Evolutionary conservation across 805 yeast species (phyloP).

Genomic region (Cyberlindnera bimundalis): DNA sequence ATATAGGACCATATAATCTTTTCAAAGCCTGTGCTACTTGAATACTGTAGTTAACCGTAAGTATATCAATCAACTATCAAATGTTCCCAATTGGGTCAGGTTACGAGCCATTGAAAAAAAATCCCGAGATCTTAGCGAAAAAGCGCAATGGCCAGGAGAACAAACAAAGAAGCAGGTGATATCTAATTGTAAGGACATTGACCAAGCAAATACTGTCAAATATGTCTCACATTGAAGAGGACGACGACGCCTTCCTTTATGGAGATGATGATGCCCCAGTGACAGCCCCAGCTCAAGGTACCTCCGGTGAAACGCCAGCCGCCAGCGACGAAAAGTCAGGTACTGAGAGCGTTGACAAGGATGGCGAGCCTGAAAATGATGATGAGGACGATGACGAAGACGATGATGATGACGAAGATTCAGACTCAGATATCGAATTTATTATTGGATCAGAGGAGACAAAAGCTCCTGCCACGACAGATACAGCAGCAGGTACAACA

Average conservation of each 20-base stretch:
- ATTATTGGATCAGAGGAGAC: conserved; percentile 53
- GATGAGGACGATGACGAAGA: conserved; percentile 25
- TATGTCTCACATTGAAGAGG: conserved; percentile 40
- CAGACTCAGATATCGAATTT: conserved; percentile 76
- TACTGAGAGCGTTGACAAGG: conserved; percentile 1
- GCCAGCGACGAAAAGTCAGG: conserved; percentile 1
- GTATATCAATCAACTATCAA: too few species aligned
- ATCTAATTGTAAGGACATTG: too few species aligned
- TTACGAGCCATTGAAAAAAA: neutral
- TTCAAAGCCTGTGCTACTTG: too few species aligned
- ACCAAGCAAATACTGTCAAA: too few species aligned
- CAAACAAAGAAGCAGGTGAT: neutral
- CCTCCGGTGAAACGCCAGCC: neutral
- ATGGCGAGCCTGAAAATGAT: conserved; percentile 22
- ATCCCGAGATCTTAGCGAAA: neutral
- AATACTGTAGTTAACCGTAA: too few species aligned
- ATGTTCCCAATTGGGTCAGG: neutral
- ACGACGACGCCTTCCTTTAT: conserved; percentile 57
- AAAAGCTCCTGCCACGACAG: conserved; percentile 19
- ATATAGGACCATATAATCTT: neutral
- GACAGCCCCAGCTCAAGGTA: neutral
- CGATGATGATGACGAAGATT: conserved; percentile 42
- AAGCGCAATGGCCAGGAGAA: neutral
- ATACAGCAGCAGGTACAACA: conserved; percentile 24
- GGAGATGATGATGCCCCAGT: conserved; percentile 22